These are phyloP conservation scores for Citropsis articulata DNA, from an alignment of 345 rosid species.

Conservation along the genomic window DNA sequence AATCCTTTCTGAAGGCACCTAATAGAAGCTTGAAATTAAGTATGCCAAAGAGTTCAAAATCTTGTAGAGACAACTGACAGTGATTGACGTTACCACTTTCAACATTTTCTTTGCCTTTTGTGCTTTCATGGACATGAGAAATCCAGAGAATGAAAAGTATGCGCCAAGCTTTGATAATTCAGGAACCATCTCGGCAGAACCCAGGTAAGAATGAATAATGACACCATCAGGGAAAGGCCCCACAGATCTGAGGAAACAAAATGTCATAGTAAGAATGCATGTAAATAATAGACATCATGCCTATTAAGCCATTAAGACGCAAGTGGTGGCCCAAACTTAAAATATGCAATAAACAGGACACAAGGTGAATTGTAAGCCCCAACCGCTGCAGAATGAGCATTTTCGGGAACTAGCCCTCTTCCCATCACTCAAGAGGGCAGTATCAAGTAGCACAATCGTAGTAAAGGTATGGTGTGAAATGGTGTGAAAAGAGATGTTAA, in stretches of 20 bases:
- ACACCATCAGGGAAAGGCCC: slow-evolving; percentile 90
- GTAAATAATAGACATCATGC: background rate
- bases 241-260: slow-evolving; percentile 37
- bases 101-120: slow-evolving; percentile 77
- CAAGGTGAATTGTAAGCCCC: background rate
- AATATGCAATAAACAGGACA: background rate
- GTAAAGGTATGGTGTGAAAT: background rate
- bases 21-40: slow-evolving; percentile 28
- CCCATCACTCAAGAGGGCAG: background rate
- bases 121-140: slow-evolving; percentile 69
- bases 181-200: slow-evolving; percentile 97
- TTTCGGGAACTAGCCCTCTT: background rate
- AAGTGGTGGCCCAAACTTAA: background rate
- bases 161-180: slow-evolving; percentile 86
- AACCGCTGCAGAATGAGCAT: background rate
- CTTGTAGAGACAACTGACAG: slow-evolving; percentile 7
- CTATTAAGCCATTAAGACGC: background rate
- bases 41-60: background rate
- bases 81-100: slow-evolving; percentile 45
- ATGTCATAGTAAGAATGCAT: slow-evolving; percentile 1
- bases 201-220: slow-evolving; percentile 83
- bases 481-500: background rate
- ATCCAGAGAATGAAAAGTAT: slow-evolving; percentile 92
- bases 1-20: slow-evolving; percentile 80
- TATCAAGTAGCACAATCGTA: background rate